Base-by-base conservation (phyloP, 768 basidiomycete species). In the Flagelloscypha sp. region DNA sequence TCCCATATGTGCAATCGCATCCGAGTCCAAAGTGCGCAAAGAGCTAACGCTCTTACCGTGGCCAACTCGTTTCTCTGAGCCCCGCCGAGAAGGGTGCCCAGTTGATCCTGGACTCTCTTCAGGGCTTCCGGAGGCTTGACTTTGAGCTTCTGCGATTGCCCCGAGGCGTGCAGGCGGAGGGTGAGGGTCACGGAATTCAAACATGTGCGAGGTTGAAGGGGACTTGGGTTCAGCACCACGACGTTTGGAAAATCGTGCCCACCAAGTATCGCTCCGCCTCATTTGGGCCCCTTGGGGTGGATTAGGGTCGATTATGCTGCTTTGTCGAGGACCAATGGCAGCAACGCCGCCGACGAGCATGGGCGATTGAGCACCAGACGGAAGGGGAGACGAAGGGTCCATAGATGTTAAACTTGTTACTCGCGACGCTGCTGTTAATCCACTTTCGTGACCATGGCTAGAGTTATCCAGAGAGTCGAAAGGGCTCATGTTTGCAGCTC, bases 151-250 rank as follows among this genome's bases (percentile, higher is more conserved):
- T 37, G 74, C 69, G 35, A 84, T 76, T 3, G 74, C 58, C 29
- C 65, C 60, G 4, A 89, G 64, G 9, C 65, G 65, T n/a, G n/a
- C n/a, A 0, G 87, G 87, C 3, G 74, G 74, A 1, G 86, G 84
- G 34, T 79, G 77, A 1, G 89, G 88, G 56, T 93, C 88, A 15
- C 84, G 72, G 49, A 90, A 73, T 15, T 85, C 79, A 10, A 65
- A 52, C 15, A 57, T 48, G 8, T 37, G 29, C 30, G 46, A 39
- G 34, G 55, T 47, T 41, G 50, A n/a, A n/a, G n/a, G n/a, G n/a
- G n/a, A 47, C 37, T 57, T 50, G 37, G 57, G 57, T 5, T 49
- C 57, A 36, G 63, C 63, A 46, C 67, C 75, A 8, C 57, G 41
- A 17, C 66, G 63, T 25, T 76, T 68, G 43, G 82, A 64, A 48